phyloP scores from a whole-genome alignment of 768 basidiomycete genomes.

The Russula abietina region DNA sequence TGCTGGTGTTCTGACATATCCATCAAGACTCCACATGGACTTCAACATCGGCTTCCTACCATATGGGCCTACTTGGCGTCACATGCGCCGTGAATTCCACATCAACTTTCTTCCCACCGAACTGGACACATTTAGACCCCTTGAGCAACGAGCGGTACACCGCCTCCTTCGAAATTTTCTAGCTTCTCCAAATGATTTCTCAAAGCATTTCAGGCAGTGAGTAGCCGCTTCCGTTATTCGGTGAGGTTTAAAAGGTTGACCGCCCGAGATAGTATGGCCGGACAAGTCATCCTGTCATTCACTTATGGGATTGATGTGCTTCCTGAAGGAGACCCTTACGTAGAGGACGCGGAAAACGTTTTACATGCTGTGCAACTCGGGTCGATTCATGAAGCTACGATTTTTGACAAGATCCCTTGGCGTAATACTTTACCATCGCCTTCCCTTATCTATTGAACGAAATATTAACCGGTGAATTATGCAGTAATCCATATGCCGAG shows the following conservation, averaged over 20 bases:
- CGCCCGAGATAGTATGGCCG: constrained; percentile 34
- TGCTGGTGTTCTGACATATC: background rate
- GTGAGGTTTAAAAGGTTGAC: background rate
- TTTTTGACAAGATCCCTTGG: constrained; percentile 38
- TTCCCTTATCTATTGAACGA: background rate
- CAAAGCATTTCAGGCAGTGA: constrained; percentile 35
- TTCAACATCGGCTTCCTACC: background rate
- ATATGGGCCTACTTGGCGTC: background rate
- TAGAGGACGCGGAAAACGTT: constrained; percentile 19
- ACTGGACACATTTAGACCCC: background rate
- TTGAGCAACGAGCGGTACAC: background rate
- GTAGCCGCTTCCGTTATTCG: constrained; percentile 13
- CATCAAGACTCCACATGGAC: background rate
- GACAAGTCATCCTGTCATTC: constrained; percentile 37
- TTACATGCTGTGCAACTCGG: constrained; percentile 22
- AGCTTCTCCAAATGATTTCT: constrained; percentile 25
- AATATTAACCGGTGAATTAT: background rate
- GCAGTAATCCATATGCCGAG: constrained; percentile 26
- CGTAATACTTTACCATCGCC: constrained; percentile 23
- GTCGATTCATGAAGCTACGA: constrained; percentile 31
- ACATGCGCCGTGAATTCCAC: background rate
- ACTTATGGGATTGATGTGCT: constrained; percentile 42
- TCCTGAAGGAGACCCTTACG: constrained; percentile 32
- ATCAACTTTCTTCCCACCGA: background rate
- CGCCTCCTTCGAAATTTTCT: background rate